phyloP scores from a whole-genome alignment of 1,139 yeast genomes.

The Hyphopichia buzzinii region DNA sequence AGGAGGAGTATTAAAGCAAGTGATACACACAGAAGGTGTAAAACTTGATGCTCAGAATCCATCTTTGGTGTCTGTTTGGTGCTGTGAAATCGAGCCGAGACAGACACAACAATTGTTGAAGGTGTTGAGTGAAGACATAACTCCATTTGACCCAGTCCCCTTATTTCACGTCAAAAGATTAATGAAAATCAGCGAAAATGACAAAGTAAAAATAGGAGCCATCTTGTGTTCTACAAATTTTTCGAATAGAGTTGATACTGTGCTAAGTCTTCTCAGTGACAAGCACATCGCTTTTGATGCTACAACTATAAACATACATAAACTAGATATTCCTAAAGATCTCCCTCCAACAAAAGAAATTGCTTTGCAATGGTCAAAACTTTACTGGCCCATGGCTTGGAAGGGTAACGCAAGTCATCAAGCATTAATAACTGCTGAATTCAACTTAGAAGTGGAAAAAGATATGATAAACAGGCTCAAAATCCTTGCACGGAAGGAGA shows the following conservation, averaged over 20 bases:
- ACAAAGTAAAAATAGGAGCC: slow-evolving; percentile 15
- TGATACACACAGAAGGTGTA: slow-evolving; percentile 27
- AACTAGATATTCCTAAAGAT: slow-evolving; percentile 26
- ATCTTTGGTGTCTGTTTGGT: slow-evolving; percentile 54
- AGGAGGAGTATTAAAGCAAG: slow-evolving; percentile 48
- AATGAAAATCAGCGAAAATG: slow-evolving; percentile 15
- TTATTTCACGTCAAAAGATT: slow-evolving; percentile 36
- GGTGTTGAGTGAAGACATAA: slow-evolving; percentile 25
- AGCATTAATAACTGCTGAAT: slow-evolving; percentile 50
- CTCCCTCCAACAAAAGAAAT: slow-evolving; percentile 59
- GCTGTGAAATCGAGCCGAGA: slow-evolving; percentile 34
- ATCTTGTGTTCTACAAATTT: slow-evolving; percentile 28
- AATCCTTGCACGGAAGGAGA: slow-evolving; percentile 4
- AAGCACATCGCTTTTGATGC: slow-evolving; percentile 5
- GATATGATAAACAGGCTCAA: slow-evolving; percentile 32
- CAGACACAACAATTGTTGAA: slow-evolving; percentile 27
- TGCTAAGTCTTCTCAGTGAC: slow-evolving; percentile 10
- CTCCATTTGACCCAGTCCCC: slow-evolving; percentile 24
- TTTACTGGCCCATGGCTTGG: slow-evolving; percentile 90
- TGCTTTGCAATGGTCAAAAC: slow-evolving; percentile 59
- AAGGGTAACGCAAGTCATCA: slow-evolving; percentile 87
- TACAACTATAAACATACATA: slow-evolving; percentile 3
- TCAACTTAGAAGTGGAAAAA: slow-evolving; percentile 46
- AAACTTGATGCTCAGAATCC: slow-evolving; percentile 28
- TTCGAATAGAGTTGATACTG: slow-evolving; percentile 13